Conservation (phyloP, 345 rosid genomes). For the Hypericum androsaemum region DNA sequence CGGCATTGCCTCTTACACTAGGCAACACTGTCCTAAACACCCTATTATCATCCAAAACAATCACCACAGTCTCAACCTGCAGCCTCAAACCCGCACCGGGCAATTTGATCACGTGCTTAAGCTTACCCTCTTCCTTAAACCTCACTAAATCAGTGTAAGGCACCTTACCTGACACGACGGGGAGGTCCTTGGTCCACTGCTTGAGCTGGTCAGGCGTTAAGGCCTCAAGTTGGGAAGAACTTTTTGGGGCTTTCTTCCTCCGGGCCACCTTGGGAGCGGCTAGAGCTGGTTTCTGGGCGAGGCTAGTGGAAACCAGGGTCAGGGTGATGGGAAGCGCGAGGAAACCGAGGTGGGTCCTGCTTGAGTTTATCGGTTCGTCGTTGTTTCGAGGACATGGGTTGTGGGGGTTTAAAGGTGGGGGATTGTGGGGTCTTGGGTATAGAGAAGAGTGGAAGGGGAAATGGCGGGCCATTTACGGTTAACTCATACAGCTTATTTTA, state of each 20-base stretch:
- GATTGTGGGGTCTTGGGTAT: slow-evolving; percentile 11
- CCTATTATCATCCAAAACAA: slow-evolving; percentile 71
- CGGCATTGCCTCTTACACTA: slow-evolving; percentile 47
- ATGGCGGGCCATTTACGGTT: slow-evolving; percentile 12
- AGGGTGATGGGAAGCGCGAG: slow-evolving; percentile 60
- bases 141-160: slow-evolving; percentile 63
- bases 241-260: slow-evolving; percentile 48
- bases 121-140: slow-evolving; percentile 47
- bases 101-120: slow-evolving; percentile 71
- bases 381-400: slow-evolving; percentile 13
- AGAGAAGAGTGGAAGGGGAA: slow-evolving; percentile 6
- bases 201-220: slow-evolving; percentile 64
- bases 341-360: slow-evolving; percentile 29
- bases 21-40: slow-evolving; percentile 81
- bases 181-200: slow-evolving; percentile 64
- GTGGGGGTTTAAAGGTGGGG: slow-evolving; percentile 15
- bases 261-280: slow-evolving; percentile 33
- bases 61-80: slow-evolving; percentile 51
- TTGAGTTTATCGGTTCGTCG: slow-evolving; percentile 16
- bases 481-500: neutral
- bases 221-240: slow-evolving; percentile 35
- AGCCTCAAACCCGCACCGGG: slow-evolving; percentile 36
- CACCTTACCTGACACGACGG: slow-evolving; percentile 50
- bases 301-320: slow-evolving; percentile 49
- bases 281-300: slow-evolving; percentile 28